phyloP scores from a whole-genome alignment of 805 yeast genomes.

The Suhomyces canberraensis region DNA sequence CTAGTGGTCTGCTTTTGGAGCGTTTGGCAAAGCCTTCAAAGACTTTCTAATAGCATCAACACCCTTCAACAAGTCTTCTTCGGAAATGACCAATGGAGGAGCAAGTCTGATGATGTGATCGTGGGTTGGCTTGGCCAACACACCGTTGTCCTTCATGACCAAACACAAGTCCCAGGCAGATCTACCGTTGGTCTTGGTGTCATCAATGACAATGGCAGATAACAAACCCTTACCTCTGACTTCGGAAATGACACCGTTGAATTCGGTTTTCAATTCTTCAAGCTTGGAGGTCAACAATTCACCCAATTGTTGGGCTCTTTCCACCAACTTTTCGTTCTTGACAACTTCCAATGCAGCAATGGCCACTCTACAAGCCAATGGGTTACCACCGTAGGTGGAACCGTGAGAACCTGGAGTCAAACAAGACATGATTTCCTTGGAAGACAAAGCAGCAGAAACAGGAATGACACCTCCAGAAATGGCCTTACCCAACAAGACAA shows the following conservation, averaged over 20 bases:
- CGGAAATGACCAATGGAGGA: slow-evolving; percentile 89
- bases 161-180: slow-evolving; percentile 96
- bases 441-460: slow-evolving; percentile 85
- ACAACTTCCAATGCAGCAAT: slow-evolving; percentile 91
- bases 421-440: slow-evolving; percentile 84
- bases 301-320: slow-evolving; percentile 73
- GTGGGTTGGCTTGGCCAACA: slow-evolving; percentile 95
- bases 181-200: slow-evolving; percentile 77
- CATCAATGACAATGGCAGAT: slow-evolving; percentile 88
- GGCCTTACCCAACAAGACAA: slow-evolving; percentile 89
- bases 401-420: slow-evolving; percentile 96
- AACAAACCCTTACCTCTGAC: slow-evolving; percentile 85
- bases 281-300: slow-evolving; percentile 61
- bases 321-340: slow-evolving; percentile 79
- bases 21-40: slow-evolving; percentile 53
- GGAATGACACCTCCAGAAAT: slow-evolving; percentile 94
- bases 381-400: slow-evolving; percentile 97
- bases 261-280: slow-evolving; percentile 47
- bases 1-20: slow-evolving; percentile 44
- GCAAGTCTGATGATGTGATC: slow-evolving; percentile 94
- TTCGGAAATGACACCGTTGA: slow-evolving; percentile 52
- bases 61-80: slow-evolving; percentile 82
- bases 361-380: slow-evolving; percentile 88
- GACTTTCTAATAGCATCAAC: slow-evolving; percentile 66
- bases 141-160: slow-evolving; percentile 82